Evolutionary conservation across 306 rosid species (phyloP).

Genomic region (Geum urbanum): DNA sequence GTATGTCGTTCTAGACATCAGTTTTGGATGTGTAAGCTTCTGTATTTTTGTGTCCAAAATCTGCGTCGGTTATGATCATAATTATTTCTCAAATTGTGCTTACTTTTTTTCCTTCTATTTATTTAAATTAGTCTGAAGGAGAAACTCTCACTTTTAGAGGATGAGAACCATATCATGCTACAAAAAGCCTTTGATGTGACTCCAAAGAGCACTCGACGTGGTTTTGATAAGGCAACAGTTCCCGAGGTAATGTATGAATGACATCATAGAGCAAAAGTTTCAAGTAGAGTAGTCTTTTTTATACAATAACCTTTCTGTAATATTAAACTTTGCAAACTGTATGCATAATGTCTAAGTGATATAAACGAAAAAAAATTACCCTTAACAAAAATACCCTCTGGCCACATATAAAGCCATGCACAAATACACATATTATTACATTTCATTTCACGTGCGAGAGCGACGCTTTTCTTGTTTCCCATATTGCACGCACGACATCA

Average conservation of each 20-base stretch:
- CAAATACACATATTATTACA: too few species aligned
- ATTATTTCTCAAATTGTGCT: not conserved
- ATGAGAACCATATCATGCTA: constrained; percentile 80
- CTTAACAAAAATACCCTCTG: too few species aligned
- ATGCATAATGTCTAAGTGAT: too few species aligned
- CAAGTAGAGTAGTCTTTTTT: too few species aligned
- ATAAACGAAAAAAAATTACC: too few species aligned
- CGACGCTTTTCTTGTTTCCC: too few species aligned
- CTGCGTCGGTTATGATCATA: not conserved
- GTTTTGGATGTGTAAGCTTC: not conserved
- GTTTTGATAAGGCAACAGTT: constrained; percentile 51
- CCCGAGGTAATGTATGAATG: constrained; percentile 62
- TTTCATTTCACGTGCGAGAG: too few species aligned
- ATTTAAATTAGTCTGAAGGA: constrained; percentile 63
- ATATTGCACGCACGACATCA: too few species aligned
- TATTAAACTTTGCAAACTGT: not conserved
- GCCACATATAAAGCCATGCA: too few species aligned
- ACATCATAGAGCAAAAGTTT: not conserved
- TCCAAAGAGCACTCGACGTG: constrained; percentile 63
- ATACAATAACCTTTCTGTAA: too few species aligned
- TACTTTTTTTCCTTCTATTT: not conserved
- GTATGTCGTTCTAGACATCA: not conserved
- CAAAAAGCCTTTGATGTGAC: constrained; percentile 67
- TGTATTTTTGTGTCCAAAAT: not conserved
- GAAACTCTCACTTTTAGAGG: constrained; percentile 59